Evolutionary conservation across 176 grass and related monocot species (phyloP).

Genomic region (Alopecurus myosuroides): DNA sequence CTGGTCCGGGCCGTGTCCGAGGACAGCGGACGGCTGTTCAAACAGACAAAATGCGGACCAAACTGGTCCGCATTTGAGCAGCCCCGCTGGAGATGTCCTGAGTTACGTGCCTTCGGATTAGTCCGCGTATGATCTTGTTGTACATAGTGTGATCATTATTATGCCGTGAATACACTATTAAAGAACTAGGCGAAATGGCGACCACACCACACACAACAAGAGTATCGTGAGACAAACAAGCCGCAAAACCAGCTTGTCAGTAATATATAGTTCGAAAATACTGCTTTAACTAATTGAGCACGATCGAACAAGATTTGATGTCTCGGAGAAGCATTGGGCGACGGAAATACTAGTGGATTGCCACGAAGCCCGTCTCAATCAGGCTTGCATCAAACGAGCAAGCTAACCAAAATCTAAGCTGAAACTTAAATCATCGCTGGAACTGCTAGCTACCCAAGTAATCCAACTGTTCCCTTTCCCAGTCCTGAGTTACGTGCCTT

Average conservation of each 20-base stretch:
- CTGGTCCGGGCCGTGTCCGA: too few relatives aligned
- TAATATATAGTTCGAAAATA: background rate
- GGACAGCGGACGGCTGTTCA: too few relatives aligned
- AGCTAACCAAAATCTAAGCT: background rate
- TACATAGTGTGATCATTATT: too few relatives aligned
- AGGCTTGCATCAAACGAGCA: background rate
- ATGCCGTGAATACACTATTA: too few relatives aligned
- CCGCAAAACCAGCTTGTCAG: background rate
- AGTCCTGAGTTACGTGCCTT: too few relatives aligned
- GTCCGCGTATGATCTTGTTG: too few relatives aligned
- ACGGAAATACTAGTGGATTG: background rate
- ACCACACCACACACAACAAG: background rate
- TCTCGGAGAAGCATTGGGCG: background rate
- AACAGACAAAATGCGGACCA: too few relatives aligned
- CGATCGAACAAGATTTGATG: background rate
- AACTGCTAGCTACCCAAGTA: background rate
- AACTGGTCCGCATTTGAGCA: too few relatives aligned
- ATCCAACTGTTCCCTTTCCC: background rate
- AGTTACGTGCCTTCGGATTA: too few relatives aligned
- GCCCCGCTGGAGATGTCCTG: too few relatives aligned
- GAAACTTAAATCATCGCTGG: background rate
- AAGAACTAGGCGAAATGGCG: too few relatives aligned
- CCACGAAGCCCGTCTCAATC: background rate
- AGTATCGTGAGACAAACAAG: background rate
- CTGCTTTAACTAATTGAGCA: background rate